Base-by-base conservation (phyloP, 2,329 filamentous ascomycete genomes). In the Phaeosphaeria sp. region DNA sequence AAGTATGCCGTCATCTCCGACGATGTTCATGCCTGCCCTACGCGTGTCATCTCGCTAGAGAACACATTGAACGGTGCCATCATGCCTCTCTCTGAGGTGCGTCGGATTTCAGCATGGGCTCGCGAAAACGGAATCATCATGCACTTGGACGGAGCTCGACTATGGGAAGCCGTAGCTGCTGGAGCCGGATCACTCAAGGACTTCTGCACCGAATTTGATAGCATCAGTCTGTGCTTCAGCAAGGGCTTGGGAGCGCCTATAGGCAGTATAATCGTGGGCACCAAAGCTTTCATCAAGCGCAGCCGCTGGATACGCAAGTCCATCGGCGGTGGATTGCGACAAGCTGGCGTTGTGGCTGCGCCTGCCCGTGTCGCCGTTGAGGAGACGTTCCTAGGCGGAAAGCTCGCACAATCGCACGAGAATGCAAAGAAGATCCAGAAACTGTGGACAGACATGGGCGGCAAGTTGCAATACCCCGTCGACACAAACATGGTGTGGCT, bases 401-500 rank as follows among this genome's bases (percentile, higher is more conserved):
- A 85, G 69, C 79, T 93, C 55, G 76, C 78, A 27, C 79, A 80
- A 49, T 86, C 84, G 8, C 90, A 94, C 74, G 78, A 79, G 47
- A 84, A 84, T 27, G 90, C 91, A 2, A 84, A 84, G 74, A 80
- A 80, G 65, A 81, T 93, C 22, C 87, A 84, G 24, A 78, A 81
- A 30, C 75, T 90, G 63, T 96, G 92, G 92, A 84, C 81, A 5
- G 79, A 78, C 17, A 80, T 88, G 51, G 92, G 92, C 4, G 92
- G 92, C 1, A 86, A 85, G 76, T 77, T 92, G 55, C 77, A 83
- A 20, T 82, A 89, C 57, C 89, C 90, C 0, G 89, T 91, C 1
- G 89, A 96, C 72, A 96, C 92, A n/a, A 96, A 96, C 78, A 96
- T 96, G 91, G 87, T 92, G 33, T 96, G 91, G 92, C 71, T 96